phyloP scores from a whole-genome alignment of 2,329 filamentous ascomycete species.

The Talaromyces islandicus region DNA sequence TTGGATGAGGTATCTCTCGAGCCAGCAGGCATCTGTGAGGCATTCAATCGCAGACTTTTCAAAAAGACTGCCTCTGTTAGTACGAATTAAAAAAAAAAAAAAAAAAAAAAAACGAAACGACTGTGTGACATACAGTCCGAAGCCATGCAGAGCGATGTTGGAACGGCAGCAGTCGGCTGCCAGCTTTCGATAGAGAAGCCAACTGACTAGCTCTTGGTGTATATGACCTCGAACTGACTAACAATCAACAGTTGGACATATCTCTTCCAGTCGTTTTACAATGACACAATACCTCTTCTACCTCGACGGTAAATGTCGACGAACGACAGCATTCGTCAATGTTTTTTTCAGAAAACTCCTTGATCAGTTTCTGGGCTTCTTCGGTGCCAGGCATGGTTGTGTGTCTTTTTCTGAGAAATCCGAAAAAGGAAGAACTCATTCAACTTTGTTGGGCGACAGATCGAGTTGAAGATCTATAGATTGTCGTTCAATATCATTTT shows the following conservation, averaged over 20 bases:
- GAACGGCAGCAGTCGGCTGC: slow-evolving; percentile 16
- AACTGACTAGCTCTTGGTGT: slow-evolving; percentile 15
- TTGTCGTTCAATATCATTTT: neutral
- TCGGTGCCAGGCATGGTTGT: neutral
- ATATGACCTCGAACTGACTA: slow-evolving; percentile 20
- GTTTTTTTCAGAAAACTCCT: slow-evolving; percentile 13
- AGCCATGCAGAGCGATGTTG: slow-evolving; percentile 19
- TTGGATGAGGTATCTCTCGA: slow-evolving; percentile 20
- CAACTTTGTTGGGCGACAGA: neutral
- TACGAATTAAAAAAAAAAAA: neutral
- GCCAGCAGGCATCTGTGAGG: slow-evolving; percentile 16
- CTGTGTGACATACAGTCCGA: slow-evolving; percentile 13
- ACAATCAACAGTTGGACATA: neutral
- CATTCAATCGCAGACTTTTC: slow-evolving; percentile 17
- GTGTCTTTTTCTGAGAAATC: neutral
- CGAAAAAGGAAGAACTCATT: slow-evolving; percentile 1
- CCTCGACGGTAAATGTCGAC: slow-evolving; percentile 10
- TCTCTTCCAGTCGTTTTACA: neutral
- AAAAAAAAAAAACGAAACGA: neutral
- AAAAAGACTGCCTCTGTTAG: slow-evolving; percentile 13
- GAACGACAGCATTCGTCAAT: slow-evolving; percentile 13
- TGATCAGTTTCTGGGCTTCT: slow-evolving; percentile 6
- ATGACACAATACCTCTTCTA: slow-evolving; percentile 14
- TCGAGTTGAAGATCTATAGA: neutral
- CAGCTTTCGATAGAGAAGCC: slow-evolving; percentile 20